Evolutionary conservation across 2,329 filamentous ascomycete species (phyloP).

Genomic region (Samsoniella hepiali): DNA sequence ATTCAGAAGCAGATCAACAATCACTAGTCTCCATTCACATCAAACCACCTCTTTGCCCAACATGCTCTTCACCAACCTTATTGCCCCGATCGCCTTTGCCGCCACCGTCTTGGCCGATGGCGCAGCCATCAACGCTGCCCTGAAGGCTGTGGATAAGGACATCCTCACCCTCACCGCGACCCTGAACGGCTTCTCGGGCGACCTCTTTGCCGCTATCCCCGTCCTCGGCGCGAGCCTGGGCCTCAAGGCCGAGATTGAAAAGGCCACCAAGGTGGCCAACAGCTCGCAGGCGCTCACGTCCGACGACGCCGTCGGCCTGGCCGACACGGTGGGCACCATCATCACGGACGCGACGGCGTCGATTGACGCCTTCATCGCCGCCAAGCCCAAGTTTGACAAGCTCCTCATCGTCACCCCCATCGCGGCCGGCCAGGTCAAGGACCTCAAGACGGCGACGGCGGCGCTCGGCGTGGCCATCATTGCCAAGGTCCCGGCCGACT

Average conservation of each 20-base stretch:
- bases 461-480: conserved; percentile 8
- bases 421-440: conserved; percentile 10
- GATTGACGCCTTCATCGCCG: conserved; percentile 14
- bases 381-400: conserved; percentile 18
- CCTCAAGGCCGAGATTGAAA: background rate
- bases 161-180: conserved; percentile 2
- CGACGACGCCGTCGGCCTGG: conserved; percentile 7
- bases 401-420: conserved; percentile 11
- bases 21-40: background rate
- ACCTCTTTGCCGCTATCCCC: conserved; percentile 14
- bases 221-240: background rate
- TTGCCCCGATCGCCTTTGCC: conserved; percentile 7
- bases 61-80: conserved; percentile 5
- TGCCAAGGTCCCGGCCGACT: conserved; percentile 14
- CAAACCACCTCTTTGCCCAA: background rate
- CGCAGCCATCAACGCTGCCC: conserved; percentile 3
- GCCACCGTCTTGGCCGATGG: conserved; percentile 14
- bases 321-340: background rate
- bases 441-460: conserved; percentile 2
- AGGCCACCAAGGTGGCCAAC: conserved; percentile 5
- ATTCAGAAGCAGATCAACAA: background rate
- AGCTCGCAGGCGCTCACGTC: conserved; percentile 3
- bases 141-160: conserved; percentile 3
- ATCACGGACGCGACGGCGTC: background rate
- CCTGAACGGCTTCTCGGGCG: conserved; percentile 5